phyloP scores from a whole-genome alignment of 2,329 filamentous ascomycete species.

The Colletotrichum agaves region DNA sequence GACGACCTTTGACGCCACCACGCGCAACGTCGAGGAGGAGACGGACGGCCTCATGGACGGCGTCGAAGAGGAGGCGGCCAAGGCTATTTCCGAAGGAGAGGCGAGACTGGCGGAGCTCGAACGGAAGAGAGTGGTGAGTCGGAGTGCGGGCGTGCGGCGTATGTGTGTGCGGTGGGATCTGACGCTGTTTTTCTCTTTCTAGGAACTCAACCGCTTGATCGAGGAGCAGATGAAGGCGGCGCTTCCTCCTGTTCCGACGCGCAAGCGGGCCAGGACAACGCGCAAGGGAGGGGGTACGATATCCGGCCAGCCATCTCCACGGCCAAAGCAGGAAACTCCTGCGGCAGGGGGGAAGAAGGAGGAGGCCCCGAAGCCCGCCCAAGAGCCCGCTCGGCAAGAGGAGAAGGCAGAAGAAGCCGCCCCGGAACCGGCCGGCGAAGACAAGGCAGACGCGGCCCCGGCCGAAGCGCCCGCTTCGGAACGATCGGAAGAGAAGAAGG shows the following conservation, averaged over 20 bases:
- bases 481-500: not conserved
- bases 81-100: slow-evolving; percentile 46
- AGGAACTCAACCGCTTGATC: slow-evolving; percentile 56
- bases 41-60: slow-evolving; percentile 48
- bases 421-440: too few species aligned
- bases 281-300: not conserved
- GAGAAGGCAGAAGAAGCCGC: not conserved
- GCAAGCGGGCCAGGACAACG: slow-evolving; percentile 31
- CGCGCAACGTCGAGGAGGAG: slow-evolving; percentile 49
- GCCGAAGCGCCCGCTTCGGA: slow-evolving; percentile 8
- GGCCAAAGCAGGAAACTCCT: not conserved
- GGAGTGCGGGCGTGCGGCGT: too few species aligned
- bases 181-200: not conserved
- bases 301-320: slow-evolving; percentile 22
- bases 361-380: not conserved
- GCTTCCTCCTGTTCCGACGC: slow-evolving; percentile 44
- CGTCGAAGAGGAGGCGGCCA: slow-evolving; percentile 47
- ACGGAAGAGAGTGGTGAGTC: slow-evolving; percentile 45
- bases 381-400: not conserved
- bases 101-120: slow-evolving; percentile 48
- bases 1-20: slow-evolving; percentile 45
- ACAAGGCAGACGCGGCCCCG: not conserved
- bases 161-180: slow-evolving; percentile 4
- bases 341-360: not conserved
- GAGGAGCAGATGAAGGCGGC: slow-evolving; percentile 53